A percentile compares a stretch with the other conserved stretches of the same genome.
phyloP scores from a whole-genome alignment of 2,329 filamentous ascomycete species.

The Beauveria medogensis region DNA sequence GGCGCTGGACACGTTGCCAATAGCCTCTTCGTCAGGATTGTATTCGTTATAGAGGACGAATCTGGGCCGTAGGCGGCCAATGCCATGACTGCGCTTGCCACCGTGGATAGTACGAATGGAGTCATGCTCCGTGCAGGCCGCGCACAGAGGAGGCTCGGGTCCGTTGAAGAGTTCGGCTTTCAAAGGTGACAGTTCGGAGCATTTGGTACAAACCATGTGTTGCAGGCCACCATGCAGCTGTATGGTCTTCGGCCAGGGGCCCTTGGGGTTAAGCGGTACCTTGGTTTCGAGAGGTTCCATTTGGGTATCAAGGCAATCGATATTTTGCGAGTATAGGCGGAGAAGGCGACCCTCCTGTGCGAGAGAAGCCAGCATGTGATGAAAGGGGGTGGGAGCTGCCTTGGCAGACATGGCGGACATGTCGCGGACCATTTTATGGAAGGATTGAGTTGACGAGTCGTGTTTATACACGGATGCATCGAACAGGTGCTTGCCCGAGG shows the following conservation, averaged over 20 bases:
- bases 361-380: conserved; percentile 85
- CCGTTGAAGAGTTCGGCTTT: conserved; percentile 74
- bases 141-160: conserved; percentile 73
- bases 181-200: conserved; percentile 67
- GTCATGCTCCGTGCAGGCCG: conserved; percentile 66
- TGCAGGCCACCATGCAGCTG: conserved; percentile 89
- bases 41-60: conserved; percentile 98
- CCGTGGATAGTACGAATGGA: conserved; percentile 64
- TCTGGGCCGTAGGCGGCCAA: conserved; percentile 79
- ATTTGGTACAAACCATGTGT: conserved; percentile 97
- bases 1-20: conserved; percentile 79
- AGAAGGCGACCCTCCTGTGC: conserved; percentile 80
- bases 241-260: conserved; percentile 86
- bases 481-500: conserved; percentile 88
- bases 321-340: conserved; percentile 92
- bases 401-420: conserved; percentile 70
- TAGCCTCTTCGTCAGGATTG: conserved; percentile 93
- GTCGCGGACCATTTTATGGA: conserved; percentile 92
- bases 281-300: conserved; percentile 71
- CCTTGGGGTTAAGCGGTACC: conserved; percentile 73
- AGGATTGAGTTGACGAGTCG: conserved; percentile 77
- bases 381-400: conserved; percentile 79
- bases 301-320: conserved; percentile 86
- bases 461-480: conserved; percentile 97
- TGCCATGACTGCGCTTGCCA: conserved; percentile 86